Base-by-base conservation (phyloP, 768 basidiomycete species). In the Panaeolus papilionaceus region DNA sequence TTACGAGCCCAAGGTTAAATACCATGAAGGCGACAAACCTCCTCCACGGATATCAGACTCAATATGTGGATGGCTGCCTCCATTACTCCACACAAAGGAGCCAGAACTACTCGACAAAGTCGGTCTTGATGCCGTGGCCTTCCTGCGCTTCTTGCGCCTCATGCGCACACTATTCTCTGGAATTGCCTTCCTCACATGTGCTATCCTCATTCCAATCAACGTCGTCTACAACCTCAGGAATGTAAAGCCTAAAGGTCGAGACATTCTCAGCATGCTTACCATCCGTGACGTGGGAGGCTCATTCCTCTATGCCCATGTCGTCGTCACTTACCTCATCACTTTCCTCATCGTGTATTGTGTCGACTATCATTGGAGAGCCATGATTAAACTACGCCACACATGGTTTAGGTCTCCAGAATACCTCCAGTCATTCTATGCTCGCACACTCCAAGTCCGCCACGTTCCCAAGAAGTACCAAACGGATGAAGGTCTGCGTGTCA, bases 361-460 rank as follows among this genome's bases (percentile, higher is more conserved):
- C 61, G 90, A 90, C 79, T 71, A 82, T 38, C 88, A 97, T 76
- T 95, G 93, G 94, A 83, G 78, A 58, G 81, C 82, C 54, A 94
- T 99, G 86, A 82, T 98, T 63, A 81, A 79, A 49, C 88, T 99
- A 1, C 91, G 97, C 2, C 85, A 87, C 70, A 82, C 85, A 39
- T 99, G 95, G 93, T 99, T 96, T 83, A 89, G 92, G 69, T 94
- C 92, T 3, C 91, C 93, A 8, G 93, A 94, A 74, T 96, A 98
- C 79, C 84, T 91, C 63, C 85, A 91, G 69, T 92, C 92, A 1
- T 98, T 99, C 84, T 96, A 98, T 75, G 94, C 96, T 0, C 89
- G 98, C 42, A 98, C 97, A 0, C 86, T 99, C 64, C 89, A 94
- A 76, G 85, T 96, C 69, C 88, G 85, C 20, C 86, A 86, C 68